Evolutionary conservation across 345 rosid genomes (phyloP).

Genomic region (Chamaenerion angustifolium): DNA sequence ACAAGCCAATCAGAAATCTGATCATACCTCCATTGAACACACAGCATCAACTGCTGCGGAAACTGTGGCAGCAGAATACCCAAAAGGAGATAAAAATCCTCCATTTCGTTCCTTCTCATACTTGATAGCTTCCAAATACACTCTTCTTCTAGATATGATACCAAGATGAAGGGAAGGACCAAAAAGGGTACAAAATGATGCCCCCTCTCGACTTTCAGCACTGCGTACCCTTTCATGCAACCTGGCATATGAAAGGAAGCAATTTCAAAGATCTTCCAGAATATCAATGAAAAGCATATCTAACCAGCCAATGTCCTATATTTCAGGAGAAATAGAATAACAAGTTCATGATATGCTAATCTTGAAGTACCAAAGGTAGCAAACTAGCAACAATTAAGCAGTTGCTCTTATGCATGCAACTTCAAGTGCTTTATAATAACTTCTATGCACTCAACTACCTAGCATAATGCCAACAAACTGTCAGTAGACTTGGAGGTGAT

Average conservation of each 20-base stretch:
- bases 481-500: not conserved
- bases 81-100: conserved; percentile 83
- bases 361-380: no score
- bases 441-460: no score
- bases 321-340: no score
- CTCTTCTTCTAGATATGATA: conserved; percentile 71
- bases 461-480: not conserved
- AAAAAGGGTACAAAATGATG: conserved; percentile 64
- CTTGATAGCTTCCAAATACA: conserved; percentile 50
- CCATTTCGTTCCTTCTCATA: conserved; percentile 83
- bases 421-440: no score
- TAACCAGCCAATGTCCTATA: no score
- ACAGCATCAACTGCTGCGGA: conserved; percentile 58
- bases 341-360: no score
- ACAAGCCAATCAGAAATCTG: conserved; percentile 3
- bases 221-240: conserved; percentile 46
- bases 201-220: conserved; percentile 61
- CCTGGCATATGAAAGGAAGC: conserved; percentile 20
- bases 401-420: no score
- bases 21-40: conserved; percentile 72
- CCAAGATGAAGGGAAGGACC: conserved; percentile 68
- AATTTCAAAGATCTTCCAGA: not conserved
- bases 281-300: no score
- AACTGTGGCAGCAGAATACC: conserved; percentile 60
- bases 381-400: no score